Evolutionary conservation across 306 rosid species (phyloP).

Genomic region (Vigna reflexopilosa): DNA sequence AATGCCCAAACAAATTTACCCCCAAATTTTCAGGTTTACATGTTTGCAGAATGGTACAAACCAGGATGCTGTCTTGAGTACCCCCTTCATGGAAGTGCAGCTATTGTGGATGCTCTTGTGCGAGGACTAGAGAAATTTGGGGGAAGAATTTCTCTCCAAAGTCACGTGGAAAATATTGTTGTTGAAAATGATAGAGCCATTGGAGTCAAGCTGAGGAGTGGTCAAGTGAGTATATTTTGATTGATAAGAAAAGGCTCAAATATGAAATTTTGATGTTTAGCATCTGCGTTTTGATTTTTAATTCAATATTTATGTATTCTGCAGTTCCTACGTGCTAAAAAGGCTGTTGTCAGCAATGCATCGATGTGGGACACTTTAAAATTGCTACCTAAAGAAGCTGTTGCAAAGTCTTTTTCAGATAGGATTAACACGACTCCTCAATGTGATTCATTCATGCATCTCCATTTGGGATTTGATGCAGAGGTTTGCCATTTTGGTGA

Average conservation of each 20-base stretch:
- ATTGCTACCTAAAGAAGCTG: constrained; percentile 68
- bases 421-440: constrained; percentile 63
- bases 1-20: constrained; percentile 19
- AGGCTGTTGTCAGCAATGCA: constrained; percentile 91
- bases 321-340: constrained; percentile 87
- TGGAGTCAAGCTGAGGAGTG: constrained; percentile 82
- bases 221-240: constrained; percentile 61
- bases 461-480: constrained; percentile 90
- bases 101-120: constrained; percentile 83
- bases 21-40: constrained; percentile 66
- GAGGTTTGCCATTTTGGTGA: constrained; percentile 60
- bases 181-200: constrained; percentile 80
- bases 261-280: neutral
- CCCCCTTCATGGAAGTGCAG: constrained; percentile 84
- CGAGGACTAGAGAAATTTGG: constrained; percentile 84
- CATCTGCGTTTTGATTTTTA: neutral
- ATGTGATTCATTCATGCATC: constrained; percentile 99
- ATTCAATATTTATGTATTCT: constrained; percentile 30
- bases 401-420: constrained; percentile 71
- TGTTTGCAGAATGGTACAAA: constrained; percentile 99
- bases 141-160: constrained; percentile 75
- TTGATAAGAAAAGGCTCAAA: constrained; percentile 1
- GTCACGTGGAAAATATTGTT: constrained; percentile 78
- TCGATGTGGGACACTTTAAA: constrained; percentile 93
- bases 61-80: constrained; percentile 93